phyloP scores from a whole-genome alignment of 306 rosid genomes.

The Citrullus amarus region DNA sequence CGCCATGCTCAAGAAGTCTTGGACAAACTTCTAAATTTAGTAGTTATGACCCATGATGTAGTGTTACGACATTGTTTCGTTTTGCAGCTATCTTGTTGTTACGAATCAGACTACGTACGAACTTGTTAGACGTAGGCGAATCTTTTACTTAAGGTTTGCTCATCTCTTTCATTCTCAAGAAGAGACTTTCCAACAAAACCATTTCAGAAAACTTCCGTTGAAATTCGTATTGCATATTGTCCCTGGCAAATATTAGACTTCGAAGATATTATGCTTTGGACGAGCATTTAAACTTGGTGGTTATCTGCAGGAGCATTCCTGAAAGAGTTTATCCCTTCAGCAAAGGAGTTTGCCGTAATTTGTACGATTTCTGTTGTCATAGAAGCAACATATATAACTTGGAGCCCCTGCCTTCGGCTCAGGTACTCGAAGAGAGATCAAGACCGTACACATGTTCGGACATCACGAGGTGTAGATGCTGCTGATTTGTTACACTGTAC shows the following conservation, averaged over 20 bases:
- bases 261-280: background rate
- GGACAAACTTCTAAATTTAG: background rate
- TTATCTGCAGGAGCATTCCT: slow-evolving; percentile 52
- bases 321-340: slow-evolving; percentile 90
- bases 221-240: background rate
- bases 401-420: slow-evolving; percentile 53
- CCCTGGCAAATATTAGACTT: background rate
- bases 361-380: slow-evolving; percentile 63
- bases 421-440: slow-evolving; percentile 46
- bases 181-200: background rate
- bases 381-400: slow-evolving; percentile 20
- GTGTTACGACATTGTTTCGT: background rate
- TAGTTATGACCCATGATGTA: background rate
- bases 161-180: slow-evolving; percentile 9
- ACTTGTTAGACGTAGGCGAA: slow-evolving; percentile 91
- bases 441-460: slow-evolving; percentile 68
- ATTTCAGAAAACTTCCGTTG: background rate
- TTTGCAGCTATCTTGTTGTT: slow-evolving; percentile 73
- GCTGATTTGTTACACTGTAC: background rate
- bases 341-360: slow-evolving; percentile 56
- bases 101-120: slow-evolving; percentile 94
- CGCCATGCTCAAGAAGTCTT: background rate
- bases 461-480: slow-evolving; percentile 44
- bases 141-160: slow-evolving; percentile 73
- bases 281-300: background rate